Conservation (phyloP, 1,284 basidiomycete genomes). For the Agroathelia rolfsii region DNA sequence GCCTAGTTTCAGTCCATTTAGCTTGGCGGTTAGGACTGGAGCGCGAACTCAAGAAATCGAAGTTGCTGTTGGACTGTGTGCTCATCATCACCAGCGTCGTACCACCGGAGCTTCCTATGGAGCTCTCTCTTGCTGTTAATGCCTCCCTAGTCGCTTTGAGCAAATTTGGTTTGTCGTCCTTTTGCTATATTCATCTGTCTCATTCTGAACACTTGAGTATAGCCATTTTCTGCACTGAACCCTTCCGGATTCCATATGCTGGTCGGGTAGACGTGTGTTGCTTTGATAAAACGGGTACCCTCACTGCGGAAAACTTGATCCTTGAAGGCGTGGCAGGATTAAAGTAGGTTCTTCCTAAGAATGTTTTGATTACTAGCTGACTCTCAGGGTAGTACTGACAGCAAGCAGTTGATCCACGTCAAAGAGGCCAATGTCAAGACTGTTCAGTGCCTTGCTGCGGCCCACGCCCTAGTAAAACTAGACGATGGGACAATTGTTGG, state of each 20-base stretch:
- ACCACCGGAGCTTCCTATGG: constrained; percentile 94
- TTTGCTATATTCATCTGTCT: constrained; percentile 4
- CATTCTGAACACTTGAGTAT: no score
- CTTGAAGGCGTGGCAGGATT: constrained; percentile 86
- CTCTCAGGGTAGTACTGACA: constrained; percentile 41
- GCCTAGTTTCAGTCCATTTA: constrained; percentile 75
- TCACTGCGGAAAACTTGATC: constrained; percentile 97
- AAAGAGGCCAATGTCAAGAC: constrained; percentile 73
- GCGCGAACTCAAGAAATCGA: constrained; percentile 2
- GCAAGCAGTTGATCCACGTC: constrained; percentile 66
- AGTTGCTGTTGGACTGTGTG: constrained; percentile 21
- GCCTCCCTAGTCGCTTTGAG: constrained; percentile 90
- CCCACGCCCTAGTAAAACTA: constrained; percentile 90
- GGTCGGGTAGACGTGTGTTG: constrained; percentile 98
- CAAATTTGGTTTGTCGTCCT: constrained; percentile 51
- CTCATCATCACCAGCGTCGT: constrained; percentile 99
- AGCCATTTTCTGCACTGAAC: constrained; percentile 98
- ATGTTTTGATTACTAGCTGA: constrained; percentile 9
- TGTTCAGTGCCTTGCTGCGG: constrained; percentile 82
- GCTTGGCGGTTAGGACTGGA: constrained; percentile 58
- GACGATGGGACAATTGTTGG: constrained; percentile 92
- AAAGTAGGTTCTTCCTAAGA: constrained; percentile 42
- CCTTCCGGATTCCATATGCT: constrained; percentile 91
- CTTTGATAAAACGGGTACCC: constrained; percentile 98
- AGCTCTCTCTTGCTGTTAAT: constrained; percentile 94